phyloP scores from a whole-genome alignment of 139 green algal species.

The Micromonas pusilla region DNA sequence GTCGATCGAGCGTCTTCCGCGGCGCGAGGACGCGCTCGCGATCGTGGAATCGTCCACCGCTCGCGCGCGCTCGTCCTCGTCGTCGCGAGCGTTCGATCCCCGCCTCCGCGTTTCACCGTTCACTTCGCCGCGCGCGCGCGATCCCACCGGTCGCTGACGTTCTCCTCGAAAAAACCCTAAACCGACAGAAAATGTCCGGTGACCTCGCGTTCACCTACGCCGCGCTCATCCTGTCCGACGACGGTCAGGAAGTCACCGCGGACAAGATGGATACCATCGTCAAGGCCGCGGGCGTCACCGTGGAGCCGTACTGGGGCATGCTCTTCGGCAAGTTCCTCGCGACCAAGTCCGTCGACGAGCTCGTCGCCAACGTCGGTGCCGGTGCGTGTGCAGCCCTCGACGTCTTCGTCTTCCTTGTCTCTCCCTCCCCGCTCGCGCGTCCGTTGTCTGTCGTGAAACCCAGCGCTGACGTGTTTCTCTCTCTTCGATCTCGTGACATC shows the following conservation, averaged over 20 bases:
- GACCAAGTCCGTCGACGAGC: conserved; percentile 86
- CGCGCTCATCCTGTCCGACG: conserved; percentile 91
- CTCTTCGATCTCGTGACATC: too few relatives aligned
- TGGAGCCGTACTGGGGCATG: conserved; percentile 93
- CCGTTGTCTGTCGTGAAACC: not conserved
- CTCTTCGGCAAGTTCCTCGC: conserved; percentile 95
- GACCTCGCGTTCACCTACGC: conserved; percentile 95
- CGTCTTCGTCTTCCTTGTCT: not conserved
- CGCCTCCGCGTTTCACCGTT: too few relatives aligned
- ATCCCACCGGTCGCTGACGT: not conserved
- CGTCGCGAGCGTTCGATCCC: too few relatives aligned
- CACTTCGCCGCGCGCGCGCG: not conserved
- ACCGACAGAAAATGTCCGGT: conserved; percentile 56
- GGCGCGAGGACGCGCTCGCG: too few relatives aligned
- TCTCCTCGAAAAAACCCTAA: not conserved
- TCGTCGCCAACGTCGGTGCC: conserved; percentile 94
- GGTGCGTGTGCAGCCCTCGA: conserved; percentile 38
- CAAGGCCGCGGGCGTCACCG: conserved; percentile 77
- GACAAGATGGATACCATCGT: conserved; percentile 89
- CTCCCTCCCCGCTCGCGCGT: too few relatives aligned
- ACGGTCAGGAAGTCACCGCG: conserved; percentile 79
- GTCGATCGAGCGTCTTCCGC: too few relatives aligned
- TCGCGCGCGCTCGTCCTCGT: too few relatives aligned
- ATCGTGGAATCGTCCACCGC: too few relatives aligned
- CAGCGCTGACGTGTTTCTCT: not conserved